These are phyloP conservation scores for Arthrobotrys musiformis DNA, from an alignment of 2,329 filamentous ascomycete genomes.

Conservation along the genomic window DNA sequence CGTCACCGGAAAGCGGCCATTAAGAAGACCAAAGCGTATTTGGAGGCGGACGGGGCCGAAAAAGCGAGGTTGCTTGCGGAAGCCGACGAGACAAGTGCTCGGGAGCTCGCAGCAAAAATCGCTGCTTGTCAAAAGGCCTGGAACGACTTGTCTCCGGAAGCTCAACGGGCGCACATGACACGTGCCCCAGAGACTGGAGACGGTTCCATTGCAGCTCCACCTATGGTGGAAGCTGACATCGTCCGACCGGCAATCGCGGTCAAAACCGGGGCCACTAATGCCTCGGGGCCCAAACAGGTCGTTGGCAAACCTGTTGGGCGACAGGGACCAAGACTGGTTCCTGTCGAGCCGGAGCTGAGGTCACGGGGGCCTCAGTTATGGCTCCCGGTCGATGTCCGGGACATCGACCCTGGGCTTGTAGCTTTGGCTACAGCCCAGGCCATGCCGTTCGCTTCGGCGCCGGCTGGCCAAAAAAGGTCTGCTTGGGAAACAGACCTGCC, in stretches of 20 bases:
- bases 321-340: neutral
- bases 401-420: neutral
- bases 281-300: neutral
- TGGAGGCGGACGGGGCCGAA: neutral
- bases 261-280: neutral
- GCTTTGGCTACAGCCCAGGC: neutral
- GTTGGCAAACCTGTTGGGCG: neutral
- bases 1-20: slow-evolving; percentile 44
- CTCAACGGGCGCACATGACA: neutral
- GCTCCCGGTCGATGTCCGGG: neutral
- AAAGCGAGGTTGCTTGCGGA: slow-evolving; percentile 13
- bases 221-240: neutral
- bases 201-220: neutral
- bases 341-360: neutral
- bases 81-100: slow-evolving; percentile 22
- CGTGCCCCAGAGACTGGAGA: neutral
- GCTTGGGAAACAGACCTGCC: slow-evolving; percentile 9
- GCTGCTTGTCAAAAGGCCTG: neutral
- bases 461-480: neutral
- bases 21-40: neutral
- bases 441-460: neutral
- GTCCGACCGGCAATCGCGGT: neutral
- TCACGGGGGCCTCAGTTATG: neutral
- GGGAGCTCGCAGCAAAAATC: slow-evolving; percentile 27
- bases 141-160: neutral